Base-by-base conservation (phyloP, 148 eudicot genomes). In the Rheum nobile region DNA sequence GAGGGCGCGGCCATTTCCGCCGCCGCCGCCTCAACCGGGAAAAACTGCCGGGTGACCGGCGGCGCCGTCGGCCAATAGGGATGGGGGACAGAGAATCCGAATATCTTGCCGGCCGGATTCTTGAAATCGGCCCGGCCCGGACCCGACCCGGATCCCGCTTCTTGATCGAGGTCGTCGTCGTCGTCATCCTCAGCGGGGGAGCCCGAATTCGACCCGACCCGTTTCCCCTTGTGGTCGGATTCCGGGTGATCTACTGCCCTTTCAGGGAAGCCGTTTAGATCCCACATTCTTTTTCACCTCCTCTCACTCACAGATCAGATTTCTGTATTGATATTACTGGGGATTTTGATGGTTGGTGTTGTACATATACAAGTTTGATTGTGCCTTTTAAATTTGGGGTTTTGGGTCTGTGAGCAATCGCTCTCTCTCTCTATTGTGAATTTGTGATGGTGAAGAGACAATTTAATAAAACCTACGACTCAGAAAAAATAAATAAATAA, bases 41-140 rank as follows among this genome's bases (percentile, higher is more conserved):
- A 95, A 71, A 95, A 91, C 88, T 95, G 99, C 38, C 74, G 96
- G 48, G 97, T 95, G 70, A 89, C 89, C 72, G 85, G 97, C 28
- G 76, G 75, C 8, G 26, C 43, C 38, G 71, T 9, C 3, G 48
- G n/a, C 73, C 73, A 43, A 21, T 71, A 43, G 8, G 29, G 73
- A 8, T 70, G 19, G 50, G 32, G 1, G 65, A 61, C 42, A 83
- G 98, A 77, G 78, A 92, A 90, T 26, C 97, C 97, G 50, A 88
- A 88, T 16, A 88, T 72, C 73, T 70, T 54, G 10, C 59, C 8
- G 3, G 29, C 1, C 28, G 1, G 59, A 52, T 52, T 85, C 22
- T 80, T 78, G 71, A 68, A 67, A 13, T 73, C 77, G 37, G 34
- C 39, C 83, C 17, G 43, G 77, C 21, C 77, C 73, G 21, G 46